These are phyloP conservation scores for Thymus mandschuricus DNA, from an alignment of 257 asterid species.

Conservation along the genomic window DNA sequence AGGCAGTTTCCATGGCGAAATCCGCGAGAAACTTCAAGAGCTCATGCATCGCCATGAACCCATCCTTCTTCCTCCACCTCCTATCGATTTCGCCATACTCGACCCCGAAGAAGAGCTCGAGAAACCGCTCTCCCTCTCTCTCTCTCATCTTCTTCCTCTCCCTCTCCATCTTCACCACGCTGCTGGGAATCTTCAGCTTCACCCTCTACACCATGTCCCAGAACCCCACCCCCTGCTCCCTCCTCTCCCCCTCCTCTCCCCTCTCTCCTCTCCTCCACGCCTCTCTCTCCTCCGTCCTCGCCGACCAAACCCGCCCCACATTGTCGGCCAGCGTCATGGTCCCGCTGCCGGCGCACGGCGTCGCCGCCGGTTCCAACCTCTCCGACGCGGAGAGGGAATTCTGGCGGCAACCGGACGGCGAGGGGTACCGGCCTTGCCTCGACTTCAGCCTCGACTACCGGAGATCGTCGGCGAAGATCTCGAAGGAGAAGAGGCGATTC, in stretches of 20 bases:
- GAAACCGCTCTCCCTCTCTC: slow-evolving; percentile 40
- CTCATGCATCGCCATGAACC: slow-evolving; percentile 48
- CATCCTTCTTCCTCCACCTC: slow-evolving; percentile 41
- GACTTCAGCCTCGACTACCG: slow-evolving; percentile 54
- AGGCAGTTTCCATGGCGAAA: slow-evolving; percentile 42
- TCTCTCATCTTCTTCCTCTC: slow-evolving; percentile 43
- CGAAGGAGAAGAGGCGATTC: slow-evolving; percentile 51
- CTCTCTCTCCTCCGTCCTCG: slow-evolving; percentile 38
- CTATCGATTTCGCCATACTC: slow-evolving; percentile 40
- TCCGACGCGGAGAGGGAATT: slow-evolving; percentile 52
- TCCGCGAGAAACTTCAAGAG: slow-evolving; percentile 40
- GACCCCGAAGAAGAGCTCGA: slow-evolving; percentile 44
- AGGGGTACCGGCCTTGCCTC: slow-evolving; percentile 63
- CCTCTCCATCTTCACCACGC: slow-evolving; percentile 38
- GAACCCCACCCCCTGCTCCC: slow-evolving; percentile 39
- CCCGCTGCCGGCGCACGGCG: slow-evolving; percentile 50
- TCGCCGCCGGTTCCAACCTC: slow-evolving; percentile 29
- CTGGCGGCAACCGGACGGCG: slow-evolving; percentile 62
- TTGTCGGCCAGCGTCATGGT: slow-evolving; percentile 44
- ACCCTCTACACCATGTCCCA: slow-evolving; percentile 41
- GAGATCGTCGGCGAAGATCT: slow-evolving; percentile 43
- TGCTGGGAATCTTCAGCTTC: slow-evolving; percentile 44
- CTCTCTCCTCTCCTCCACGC: slow-evolving; percentile 28
- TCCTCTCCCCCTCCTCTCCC: slow-evolving; percentile 33
- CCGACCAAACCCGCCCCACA: slow-evolving; percentile 5